Conservation (phyloP, 2,329 filamentous ascomycete genomes). For the Bipolaris sorokiniana region DNA sequence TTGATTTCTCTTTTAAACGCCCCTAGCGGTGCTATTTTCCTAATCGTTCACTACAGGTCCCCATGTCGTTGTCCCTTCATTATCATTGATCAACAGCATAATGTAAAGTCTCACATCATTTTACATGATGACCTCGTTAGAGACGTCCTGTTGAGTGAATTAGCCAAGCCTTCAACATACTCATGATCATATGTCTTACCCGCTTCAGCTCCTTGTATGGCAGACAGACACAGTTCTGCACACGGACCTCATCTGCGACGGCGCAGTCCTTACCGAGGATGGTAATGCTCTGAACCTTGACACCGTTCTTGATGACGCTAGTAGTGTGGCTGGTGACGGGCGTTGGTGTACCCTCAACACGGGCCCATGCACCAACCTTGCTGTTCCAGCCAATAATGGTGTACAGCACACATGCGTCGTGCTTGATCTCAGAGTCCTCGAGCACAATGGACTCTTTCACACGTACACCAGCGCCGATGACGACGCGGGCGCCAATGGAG, state of each 20-base stretch:
- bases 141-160: slow-evolving; percentile 68
- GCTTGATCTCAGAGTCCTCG: slow-evolving; percentile 93
- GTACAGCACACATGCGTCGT: slow-evolving; percentile 94
- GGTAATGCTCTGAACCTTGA: slow-evolving; percentile 98
- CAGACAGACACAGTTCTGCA: slow-evolving; percentile 97
- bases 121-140: slow-evolving; percentile 92
- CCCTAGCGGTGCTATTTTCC: slow-evolving; percentile 11
- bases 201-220: slow-evolving; percentile 98
- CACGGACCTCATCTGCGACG: slow-evolving; percentile 90
- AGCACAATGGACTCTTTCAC: slow-evolving; percentile 96
- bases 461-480: slow-evolving; percentile 83
- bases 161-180: slow-evolving; percentile 6
- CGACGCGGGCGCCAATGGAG: slow-evolving; percentile 87
- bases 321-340: slow-evolving; percentile 87
- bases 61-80: not conserved
- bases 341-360: slow-evolving; percentile 93
- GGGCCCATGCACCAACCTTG: slow-evolving; percentile 95
- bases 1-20: slow-evolving; percentile 11
- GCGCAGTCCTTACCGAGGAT: slow-evolving; percentile 96
- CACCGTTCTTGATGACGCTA: slow-evolving; percentile 94
- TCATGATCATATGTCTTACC: slow-evolving; percentile 60
- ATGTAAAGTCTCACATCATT: not conserved
- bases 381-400: slow-evolving; percentile 97
- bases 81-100: not conserved
- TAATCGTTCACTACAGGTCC: slow-evolving; percentile 16